Conservation (phyloP, 768 basidiomycete species). For the Pleurotus djamor region DNA sequence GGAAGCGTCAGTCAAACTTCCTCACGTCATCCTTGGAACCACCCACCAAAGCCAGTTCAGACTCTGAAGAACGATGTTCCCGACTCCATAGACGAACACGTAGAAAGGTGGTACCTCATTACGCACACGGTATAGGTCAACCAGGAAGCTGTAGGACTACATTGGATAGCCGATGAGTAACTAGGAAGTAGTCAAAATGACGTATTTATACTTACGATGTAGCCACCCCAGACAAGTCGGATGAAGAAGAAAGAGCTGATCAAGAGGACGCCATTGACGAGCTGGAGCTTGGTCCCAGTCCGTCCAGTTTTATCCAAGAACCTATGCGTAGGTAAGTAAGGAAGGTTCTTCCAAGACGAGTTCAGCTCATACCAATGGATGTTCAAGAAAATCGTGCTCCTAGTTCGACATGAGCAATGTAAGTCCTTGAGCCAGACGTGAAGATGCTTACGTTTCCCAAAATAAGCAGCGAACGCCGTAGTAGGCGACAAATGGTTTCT, state of each 20-base stretch:
- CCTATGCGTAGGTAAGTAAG: constrained; percentile 31
- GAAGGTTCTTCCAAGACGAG: neutral
- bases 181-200: neutral
- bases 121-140: constrained; percentile 54
- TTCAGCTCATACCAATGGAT: constrained; percentile 67
- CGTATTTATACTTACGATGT: constrained; percentile 28
- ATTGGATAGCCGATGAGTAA: neutral
- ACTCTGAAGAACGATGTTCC: constrained; percentile 65
- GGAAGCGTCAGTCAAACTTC: no score
- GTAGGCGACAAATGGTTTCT: constrained; percentile 79
- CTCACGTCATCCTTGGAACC: neutral
- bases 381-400: constrained; percentile 86
- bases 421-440: constrained; percentile 4
- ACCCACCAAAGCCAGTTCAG: constrained; percentile 82
- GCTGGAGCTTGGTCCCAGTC: constrained; percentile 65
- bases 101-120: constrained; percentile 51
- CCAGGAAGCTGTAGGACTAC: constrained; percentile 68
- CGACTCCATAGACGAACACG: constrained; percentile 46
- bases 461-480: constrained; percentile 75
- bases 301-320: constrained; percentile 75
- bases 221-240: constrained; percentile 70
- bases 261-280: constrained; percentile 70
- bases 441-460: constrained; percentile 67
- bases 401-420: constrained; percentile 15
- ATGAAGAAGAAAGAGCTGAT: constrained; percentile 67